Base-by-base conservation (phyloP, 306 rosid species). In the Trifolium dubium region DNA sequence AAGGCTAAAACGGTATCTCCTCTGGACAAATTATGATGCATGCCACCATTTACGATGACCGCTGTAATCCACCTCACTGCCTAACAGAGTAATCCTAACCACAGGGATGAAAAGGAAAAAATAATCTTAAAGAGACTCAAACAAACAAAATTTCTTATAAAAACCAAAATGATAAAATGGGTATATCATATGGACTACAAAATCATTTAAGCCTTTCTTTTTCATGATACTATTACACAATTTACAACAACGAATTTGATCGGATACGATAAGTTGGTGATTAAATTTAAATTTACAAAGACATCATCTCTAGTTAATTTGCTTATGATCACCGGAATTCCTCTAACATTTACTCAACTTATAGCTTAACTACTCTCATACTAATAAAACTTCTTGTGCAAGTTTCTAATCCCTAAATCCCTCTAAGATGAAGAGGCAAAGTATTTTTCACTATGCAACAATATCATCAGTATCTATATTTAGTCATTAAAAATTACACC, bases 361-460 rank as follows among this genome's bases (percentile, higher is more conserved):
- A 43, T 32, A 41, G 12, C 55, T 68, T 47, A 47, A 47, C 40
- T 47, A 2, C 62, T 8, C 63, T 50, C 15, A 17, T 8, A 44
- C 18, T 10, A 13, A 29, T 10, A 72, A 12, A 23, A 58, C 30
- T 11, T 44, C 44, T 13, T 0, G 44, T 7, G 18, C 18, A 23
- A 55, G 8, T 11, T 10, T 34, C 39, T 30, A 7, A 14, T 75
- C 65, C 29, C 65, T 17, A 51, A 64, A 23, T 23, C 65, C 44
- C 54, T 37, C 39, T 6, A 40, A 53, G 37, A 54, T 15, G 10
- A 19, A 28, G 1, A 58, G 28, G 8, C 46, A 8, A 3, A 47
- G 61, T 56, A 50, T 14, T 59, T 34, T 46, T 37, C 34, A 75
- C 64, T 32, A 18, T 6, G 47, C 60, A 53, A 30, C 47, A 74